Base-by-base conservation (phyloP, 2,329 filamentous ascomycete species). In the Phyllosticta citribraziliensis region DNA sequence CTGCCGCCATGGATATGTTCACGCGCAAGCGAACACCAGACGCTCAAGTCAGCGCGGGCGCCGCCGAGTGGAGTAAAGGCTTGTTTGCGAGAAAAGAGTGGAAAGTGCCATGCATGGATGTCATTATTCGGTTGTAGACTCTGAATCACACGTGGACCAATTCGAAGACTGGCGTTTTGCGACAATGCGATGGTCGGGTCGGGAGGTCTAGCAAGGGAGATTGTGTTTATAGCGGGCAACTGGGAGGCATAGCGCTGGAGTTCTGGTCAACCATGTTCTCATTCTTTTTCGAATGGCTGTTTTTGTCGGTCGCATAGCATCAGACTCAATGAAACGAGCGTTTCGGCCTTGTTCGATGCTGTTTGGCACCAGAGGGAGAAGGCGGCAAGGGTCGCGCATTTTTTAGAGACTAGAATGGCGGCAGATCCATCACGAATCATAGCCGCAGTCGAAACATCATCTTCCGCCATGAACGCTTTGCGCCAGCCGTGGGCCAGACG, bases 21-120 rank as follows among this genome's bases (percentile, higher is more conserved):
- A 80, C 79, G 59, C 59, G 59, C 25, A 35, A 66, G 71, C 72
- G 56, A 3, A n/a, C 56, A 17, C 56, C 51, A 5, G 60, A 58
- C 2, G 56, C 47, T 3, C 33, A 66, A n/a, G 74, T 56, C 24
- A 56, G 35, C 33, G 55, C 30, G 12, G 22, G 35, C n/a, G 35
- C 35, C 20, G 52, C 35, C 1, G 56, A 59, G 4, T 59, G 52
- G 40, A 53, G 61, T 8, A 83, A 91, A 67, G 91, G 85, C 69
- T 74, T 96, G 57, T 74, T 96, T 57, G 92, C 91, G 3, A 84
- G 85, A 74, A 85, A 88, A 68, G 92, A 97, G 73, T 96, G 93
- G 89, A 84, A 88, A 67, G 83, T 99, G 65, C 91, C 93, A 62
- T 97, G 92, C 73, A 82, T 99, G 74, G 91, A 96, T 74, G 84